Conservation (phyloP, 345 rosid species). For the Eucalyptus cladocalyx region DNA sequence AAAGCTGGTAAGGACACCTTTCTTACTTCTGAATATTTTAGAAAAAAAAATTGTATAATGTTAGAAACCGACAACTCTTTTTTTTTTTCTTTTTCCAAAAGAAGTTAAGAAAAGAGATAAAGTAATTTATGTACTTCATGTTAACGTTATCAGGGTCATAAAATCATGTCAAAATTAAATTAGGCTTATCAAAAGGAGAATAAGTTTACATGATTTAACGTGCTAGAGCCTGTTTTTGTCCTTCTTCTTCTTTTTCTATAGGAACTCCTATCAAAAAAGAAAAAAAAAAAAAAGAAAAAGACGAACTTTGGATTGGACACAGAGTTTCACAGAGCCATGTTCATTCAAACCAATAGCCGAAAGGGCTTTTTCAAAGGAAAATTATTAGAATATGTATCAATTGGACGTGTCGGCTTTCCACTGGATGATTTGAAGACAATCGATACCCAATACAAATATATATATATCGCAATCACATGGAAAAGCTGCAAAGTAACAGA, state of each 20-base stretch:
- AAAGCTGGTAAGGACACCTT: not conserved
- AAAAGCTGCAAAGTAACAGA: too few species aligned
- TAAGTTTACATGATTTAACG: not conserved
- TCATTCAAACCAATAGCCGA: too few species aligned
- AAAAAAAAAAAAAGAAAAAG: not conserved
- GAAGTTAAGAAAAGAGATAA: not conserved
- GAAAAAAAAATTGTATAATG: not conserved
- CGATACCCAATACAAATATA: too few species aligned
- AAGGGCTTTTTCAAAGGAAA: too few species aligned
- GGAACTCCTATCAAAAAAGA: not conserved
- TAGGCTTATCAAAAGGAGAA: not conserved
- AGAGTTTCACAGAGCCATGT: too few species aligned
- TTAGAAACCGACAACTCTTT: not conserved
- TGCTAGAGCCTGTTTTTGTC: not conserved
- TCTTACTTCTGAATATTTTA: not conserved
- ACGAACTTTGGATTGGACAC: too few species aligned
- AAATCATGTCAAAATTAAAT: not conserved
- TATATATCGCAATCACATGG: too few species aligned
- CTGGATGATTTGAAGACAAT: too few species aligned
- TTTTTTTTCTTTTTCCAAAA: not conserved
- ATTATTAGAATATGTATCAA: too few species aligned
- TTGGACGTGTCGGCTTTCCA: too few species aligned
- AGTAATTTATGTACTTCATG: not conserved
- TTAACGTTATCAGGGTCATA: not conserved
- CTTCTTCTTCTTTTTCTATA: not conserved